Evolutionary conservation across 2,329 filamentous ascomycete genomes (phyloP).

Genomic region (Xylariaceae sp.): DNA sequence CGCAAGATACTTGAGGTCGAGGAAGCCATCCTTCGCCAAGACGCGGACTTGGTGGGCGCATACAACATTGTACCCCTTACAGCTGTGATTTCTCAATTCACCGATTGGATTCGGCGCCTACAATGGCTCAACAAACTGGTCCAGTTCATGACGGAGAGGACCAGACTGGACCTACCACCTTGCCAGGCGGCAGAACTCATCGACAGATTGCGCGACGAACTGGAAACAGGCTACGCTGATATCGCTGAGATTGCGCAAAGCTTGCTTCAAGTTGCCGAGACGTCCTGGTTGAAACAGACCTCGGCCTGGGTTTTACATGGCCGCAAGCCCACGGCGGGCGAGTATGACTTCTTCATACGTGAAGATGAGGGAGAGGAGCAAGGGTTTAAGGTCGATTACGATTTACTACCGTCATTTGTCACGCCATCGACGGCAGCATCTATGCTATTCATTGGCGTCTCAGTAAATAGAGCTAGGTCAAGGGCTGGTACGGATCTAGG

Average conservation of each 20-base stretch:
- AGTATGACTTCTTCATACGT: constrained; percentile 81
- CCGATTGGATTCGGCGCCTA: constrained; percentile 77
- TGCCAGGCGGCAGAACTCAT: constrained; percentile 71
- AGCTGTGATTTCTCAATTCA: constrained; percentile 75
- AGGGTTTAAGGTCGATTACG: constrained; percentile 54
- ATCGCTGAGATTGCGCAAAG: constrained; percentile 71
- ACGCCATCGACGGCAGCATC: constrained; percentile 68
- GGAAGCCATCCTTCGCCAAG: constrained; percentile 65
- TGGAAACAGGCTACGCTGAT: constrained; percentile 84
- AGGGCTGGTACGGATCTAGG: constrained; percentile 43
- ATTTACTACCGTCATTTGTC: constrained; percentile 74
- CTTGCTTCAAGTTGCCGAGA: constrained; percentile 74
- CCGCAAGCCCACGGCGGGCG: constrained; percentile 69
- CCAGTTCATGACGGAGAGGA: constrained; percentile 55
- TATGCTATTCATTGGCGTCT: constrained; percentile 86
- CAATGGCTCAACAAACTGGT: constrained; percentile 78
- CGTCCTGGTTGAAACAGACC: constrained; percentile 84
- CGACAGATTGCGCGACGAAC: constrained; percentile 66
- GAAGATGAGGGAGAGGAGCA: constrained; percentile 40
- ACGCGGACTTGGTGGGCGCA: constrained; percentile 76
- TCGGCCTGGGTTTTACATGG: constrained; percentile 91
- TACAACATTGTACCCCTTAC: constrained; percentile 93
- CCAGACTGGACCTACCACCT: constrained; percentile 32
- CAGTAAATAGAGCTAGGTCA: constrained; percentile 74
- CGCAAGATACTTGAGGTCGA: constrained; percentile 81